Percentiles rank a stretch among this genome's conserved stretches.
Conservation (phyloP, 208 protist genomes). For the Angomonas ambiguus region DNA sequence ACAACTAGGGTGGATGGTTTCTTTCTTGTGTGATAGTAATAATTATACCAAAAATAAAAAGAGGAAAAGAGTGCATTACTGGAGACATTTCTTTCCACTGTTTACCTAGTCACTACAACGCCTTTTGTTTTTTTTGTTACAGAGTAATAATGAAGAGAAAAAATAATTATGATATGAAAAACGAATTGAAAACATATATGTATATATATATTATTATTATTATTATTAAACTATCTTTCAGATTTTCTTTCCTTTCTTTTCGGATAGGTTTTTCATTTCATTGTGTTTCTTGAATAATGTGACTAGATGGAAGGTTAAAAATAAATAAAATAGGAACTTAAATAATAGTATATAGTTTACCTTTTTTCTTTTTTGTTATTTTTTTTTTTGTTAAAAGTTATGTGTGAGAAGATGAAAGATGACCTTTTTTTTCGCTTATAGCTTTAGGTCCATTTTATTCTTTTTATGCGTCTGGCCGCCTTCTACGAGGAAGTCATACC, state of each 20-base stretch:
- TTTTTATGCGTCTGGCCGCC: conserved; percentile 57
- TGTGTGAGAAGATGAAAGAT: not conserved
- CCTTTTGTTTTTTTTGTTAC: not conserved
- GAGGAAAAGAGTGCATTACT: no score
- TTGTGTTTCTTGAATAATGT: not conserved
- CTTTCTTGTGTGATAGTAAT: no score
- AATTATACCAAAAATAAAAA: not conserved
- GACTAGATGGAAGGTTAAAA: not conserved
- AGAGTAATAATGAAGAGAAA: not conserved
- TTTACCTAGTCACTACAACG: not conserved
- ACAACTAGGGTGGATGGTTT: no score
- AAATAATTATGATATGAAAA: not conserved
- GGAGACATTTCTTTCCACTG: not conserved
- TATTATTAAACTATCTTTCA: no score
- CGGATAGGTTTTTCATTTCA: not conserved
- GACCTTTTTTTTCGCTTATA: conserved; percentile 9
- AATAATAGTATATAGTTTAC: no score
- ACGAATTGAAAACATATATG: no score
- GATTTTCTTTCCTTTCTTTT: not conserved
- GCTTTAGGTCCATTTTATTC: conserved; percentile 11
- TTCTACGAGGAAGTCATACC: conserved; percentile 79
- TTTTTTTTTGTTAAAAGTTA: not conserved
- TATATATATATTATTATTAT: no score
- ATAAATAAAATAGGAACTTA: no score
- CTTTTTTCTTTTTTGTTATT: conserved; percentile 12